These are phyloP conservation scores for Saccharomycopsis synnaedendra DNA, from an alignment of 805 yeast genomes.

Conservation along the genomic window DNA sequence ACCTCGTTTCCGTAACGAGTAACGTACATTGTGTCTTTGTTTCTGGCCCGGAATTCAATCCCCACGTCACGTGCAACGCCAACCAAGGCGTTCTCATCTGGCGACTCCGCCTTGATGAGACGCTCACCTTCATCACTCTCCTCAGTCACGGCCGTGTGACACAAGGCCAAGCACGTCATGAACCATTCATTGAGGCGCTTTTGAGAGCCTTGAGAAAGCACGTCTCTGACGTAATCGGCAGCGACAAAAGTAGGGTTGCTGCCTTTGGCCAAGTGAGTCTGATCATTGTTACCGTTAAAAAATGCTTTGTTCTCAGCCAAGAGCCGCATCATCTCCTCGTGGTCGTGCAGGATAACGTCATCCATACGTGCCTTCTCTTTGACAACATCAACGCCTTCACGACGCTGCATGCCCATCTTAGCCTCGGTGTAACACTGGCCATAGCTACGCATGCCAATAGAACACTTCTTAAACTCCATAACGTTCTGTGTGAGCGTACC, in stretches of 20 bases:
- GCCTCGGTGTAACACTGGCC: conserved; percentile 77
- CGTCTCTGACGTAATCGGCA: conserved; percentile 43
- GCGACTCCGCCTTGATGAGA: conserved; percentile 67
- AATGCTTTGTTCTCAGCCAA: conserved; percentile 2
- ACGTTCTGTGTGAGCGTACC: conserved; percentile 77
- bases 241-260: conserved; percentile 52
- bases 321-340: conserved; percentile 4
- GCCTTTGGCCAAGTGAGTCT: conserved; percentile 32
- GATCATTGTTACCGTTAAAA: conserved; percentile 7
- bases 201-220: conserved; percentile 34
- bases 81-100: conserved; percentile 78
- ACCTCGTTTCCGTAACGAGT: conserved; percentile 33
- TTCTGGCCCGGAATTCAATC: conserved; percentile 43
- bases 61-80: conserved; percentile 68
- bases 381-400: conserved; percentile 52
- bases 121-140: conserved; percentile 26
- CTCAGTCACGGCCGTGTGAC: conserved; percentile 69
- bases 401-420: conserved; percentile 55
- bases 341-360: conserved; percentile 6
- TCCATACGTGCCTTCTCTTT: conserved; percentile 25
- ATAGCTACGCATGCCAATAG: conserved; percentile 54
- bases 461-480: conserved; percentile 73
- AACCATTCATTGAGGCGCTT: conserved; percentile 41
- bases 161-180: conserved; percentile 55
- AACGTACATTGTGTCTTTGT: conserved; percentile 34